Evolutionary conservation across 352 stramenopile genomes (phyloP), one percentile per base, ranked within the genome.

Genomic region (Aphanomyces cochlioides): DNA sequence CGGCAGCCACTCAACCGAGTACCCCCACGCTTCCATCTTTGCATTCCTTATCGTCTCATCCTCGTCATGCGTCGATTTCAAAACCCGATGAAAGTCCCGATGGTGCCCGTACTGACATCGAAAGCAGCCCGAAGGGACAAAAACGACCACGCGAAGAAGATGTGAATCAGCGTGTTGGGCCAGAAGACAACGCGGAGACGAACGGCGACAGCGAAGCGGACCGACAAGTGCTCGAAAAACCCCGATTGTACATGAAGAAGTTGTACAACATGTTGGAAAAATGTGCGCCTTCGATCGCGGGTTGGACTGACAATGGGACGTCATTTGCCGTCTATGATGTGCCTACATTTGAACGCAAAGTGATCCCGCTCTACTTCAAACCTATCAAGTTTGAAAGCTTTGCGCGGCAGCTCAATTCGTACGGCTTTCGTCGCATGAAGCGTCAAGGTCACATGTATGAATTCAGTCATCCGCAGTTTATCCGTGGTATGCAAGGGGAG

Each of bases 341-440:
- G 7, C 73, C 81, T n/a, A 80, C 78, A 38, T 96, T 97, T 73
- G 87, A 89, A 0, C 84, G 93, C 72, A 79, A 87, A 72, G 85
- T 96, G n/a, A 93, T 97, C 73, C 90, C 90, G 3, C 75, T 83
- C 28, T 96, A 95, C 82, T 96, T 97, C 77, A 96, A 96, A 76
- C 90, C 96, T 79, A 86, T 85, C 73, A 97, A 96, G 72, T 96
- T 97, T 67, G 90, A 84, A 54, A 95, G 86, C 50, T 97, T 97
- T 73, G 89, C 96, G 65, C 83, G 90, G 21, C 90, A 97, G 76
- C 78, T 97, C 36, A 96, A 96, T 75, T 87, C 96, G 56, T 97
- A 96, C 73, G 89, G 89, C 21, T 96, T 97, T 40, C 41, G 43
- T 10, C 59, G 59, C 10, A 50, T 50, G n/a, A 67, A 67, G 59